Evolutionary conservation across 805 yeast species (phyloP).

Genomic region (Saccharomycopsis schoenii): DNA sequence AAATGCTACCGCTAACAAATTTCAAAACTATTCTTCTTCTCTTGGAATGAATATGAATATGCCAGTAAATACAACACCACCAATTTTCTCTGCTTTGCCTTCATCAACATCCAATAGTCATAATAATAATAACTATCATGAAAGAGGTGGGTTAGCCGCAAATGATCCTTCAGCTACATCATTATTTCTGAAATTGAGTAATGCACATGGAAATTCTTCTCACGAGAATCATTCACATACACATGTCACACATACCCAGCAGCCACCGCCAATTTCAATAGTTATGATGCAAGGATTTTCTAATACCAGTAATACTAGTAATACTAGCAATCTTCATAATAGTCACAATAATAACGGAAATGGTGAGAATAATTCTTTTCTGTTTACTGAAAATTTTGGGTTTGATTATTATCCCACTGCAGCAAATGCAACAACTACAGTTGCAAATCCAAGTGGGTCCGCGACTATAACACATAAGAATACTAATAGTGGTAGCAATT

Average conservation of each 20-base stretch:
- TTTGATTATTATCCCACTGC: neutral
- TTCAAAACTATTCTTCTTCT: neutral
- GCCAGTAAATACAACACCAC: neutral
- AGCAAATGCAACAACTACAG: neutral
- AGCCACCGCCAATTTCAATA: neutral
- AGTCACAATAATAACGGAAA: neutral
- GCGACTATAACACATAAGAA: neutral
- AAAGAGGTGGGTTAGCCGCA: neutral
- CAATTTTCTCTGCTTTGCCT: neutral
- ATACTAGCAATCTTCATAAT: neutral
- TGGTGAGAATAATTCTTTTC: neutral
- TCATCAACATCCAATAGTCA: neutral
- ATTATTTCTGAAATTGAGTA: neutral
- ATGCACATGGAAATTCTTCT: neutral
- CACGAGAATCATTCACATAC: neutral
- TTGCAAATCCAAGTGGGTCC: neutral
- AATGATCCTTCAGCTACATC: neutral
- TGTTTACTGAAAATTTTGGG: neutral
- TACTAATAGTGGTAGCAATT: neutral
- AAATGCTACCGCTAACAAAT: neutral
- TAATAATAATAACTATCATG: neutral
- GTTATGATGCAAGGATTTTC: neutral
- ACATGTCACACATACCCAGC: neutral
- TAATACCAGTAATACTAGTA: neutral
- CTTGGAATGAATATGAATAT: neutral